Evolutionary conservation across 2,329 filamentous ascomycete genomes (phyloP).

Genomic region (Xylariaceae sp.): DNA sequence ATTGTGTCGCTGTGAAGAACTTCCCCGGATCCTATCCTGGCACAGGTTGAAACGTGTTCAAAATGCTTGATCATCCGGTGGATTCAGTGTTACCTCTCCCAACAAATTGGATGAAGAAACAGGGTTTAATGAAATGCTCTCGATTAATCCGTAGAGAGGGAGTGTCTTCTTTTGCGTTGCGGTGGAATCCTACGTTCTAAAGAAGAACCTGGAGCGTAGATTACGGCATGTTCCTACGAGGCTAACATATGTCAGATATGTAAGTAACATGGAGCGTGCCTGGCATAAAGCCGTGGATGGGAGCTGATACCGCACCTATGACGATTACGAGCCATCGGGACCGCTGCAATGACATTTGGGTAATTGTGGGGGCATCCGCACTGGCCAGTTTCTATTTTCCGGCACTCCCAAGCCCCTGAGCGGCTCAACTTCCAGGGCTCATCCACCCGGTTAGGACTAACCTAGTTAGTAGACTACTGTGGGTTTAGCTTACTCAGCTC

Average conservation of each 20-base stretch:
- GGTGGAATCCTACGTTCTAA: background rate
- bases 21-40: background rate
- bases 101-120: background rate
- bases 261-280: too few relatives aligned
- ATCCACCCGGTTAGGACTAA: background rate
- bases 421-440: background rate
- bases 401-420: background rate
- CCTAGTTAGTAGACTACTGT: too few relatives aligned
- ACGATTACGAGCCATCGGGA: too few relatives aligned
- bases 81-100: background rate
- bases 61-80: background rate
- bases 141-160: background rate
- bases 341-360: background rate
- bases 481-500: background rate
- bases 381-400: background rate
- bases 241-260: background rate
- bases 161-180: background rate
- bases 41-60: background rate
- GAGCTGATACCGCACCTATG: too few relatives aligned
- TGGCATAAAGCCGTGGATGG: background rate
- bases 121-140: background rate
- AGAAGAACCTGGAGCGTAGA: background rate
- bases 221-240: background rate
- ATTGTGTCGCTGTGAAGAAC: background rate
- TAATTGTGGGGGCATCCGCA: background rate